These are phyloP conservation scores for Annulohypoxylon bovei DNA, from an alignment of 495 filamentous ascomycete species.

Conservation along the genomic window DNA sequence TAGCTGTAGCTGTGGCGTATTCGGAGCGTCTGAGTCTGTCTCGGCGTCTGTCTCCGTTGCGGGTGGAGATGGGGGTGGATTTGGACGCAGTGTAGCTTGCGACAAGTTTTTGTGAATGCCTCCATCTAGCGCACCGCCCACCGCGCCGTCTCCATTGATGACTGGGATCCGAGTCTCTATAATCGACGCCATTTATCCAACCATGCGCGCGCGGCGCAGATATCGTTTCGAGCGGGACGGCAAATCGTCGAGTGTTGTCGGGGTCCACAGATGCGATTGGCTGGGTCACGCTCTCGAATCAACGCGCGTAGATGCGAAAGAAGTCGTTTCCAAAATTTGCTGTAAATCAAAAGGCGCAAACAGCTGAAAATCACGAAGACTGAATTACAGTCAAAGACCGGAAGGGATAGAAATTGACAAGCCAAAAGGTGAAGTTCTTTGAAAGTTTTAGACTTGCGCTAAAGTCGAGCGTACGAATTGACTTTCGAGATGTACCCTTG, in stretches of 20 bases:
- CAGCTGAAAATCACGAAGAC: background rate
- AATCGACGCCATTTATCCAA: constrained; percentile 35
- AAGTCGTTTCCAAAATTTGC: background rate
- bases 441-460: background rate
- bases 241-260: background rate
- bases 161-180: constrained; percentile 20
- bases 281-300: background rate
- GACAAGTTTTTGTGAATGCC: constrained; percentile 35
- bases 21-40: constrained; percentile 30
- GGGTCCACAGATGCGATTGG: background rate
- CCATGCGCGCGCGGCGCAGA: background rate
- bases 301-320: background rate
- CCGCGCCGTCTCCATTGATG: background rate
- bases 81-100: constrained; percentile 27
- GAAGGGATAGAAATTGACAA: background rate
- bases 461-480: background rate
- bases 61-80: constrained; percentile 35
- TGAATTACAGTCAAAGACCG: background rate
- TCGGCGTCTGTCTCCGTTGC: constrained; percentile 36
- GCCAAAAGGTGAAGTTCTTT: background rate
- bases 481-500: background rate
- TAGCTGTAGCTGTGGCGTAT: constrained; percentile 1
- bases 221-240: background rate
- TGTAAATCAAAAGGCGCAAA: background rate
- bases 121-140: background rate